Evolutionary conservation across 257 asterid species (phyloP).

Genomic region (Petunia secreta): DNA sequence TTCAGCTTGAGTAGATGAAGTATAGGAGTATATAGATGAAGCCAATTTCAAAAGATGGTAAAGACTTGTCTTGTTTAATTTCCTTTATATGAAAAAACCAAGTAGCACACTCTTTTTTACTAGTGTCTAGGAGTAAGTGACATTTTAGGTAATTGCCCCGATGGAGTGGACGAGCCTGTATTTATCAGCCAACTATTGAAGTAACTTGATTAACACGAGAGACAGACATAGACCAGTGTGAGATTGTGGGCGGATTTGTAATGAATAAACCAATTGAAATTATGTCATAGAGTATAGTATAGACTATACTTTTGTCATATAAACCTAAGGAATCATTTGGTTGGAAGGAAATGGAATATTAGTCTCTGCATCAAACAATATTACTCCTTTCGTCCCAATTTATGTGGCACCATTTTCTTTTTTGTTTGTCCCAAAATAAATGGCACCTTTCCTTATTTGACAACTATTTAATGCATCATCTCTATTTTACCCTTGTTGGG

Average conservation of each 20-base stretch:
- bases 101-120: neutral
- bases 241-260: slow-evolving; percentile 30
- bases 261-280: neutral
- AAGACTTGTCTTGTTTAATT: neutral
- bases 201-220: neutral
- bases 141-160: neutral
- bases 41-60: neutral
- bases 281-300: neutral
- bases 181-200: slow-evolving; percentile 26
- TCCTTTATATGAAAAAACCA: neutral
- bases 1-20: neutral
- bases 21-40: neutral
- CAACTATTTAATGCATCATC: too few species aligned
- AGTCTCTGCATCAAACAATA: too few species aligned
- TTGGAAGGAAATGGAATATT: too few species aligned
- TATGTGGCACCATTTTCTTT: too few species aligned
- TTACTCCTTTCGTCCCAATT: too few species aligned
- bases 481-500: too few species aligned
- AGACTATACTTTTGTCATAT: neutral
- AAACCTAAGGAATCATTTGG: too few species aligned
- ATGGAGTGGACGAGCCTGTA: neutral
- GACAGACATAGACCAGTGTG: neutral
- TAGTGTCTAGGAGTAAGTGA: neutral
- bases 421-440: too few species aligned
- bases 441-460: too few species aligned